Percentiles rank a stretch among this genome's conserved stretches.
Evolutionary conservation across 179 eudicot species (phyloP).

Genomic region (Spinacia oleracea): DNA sequence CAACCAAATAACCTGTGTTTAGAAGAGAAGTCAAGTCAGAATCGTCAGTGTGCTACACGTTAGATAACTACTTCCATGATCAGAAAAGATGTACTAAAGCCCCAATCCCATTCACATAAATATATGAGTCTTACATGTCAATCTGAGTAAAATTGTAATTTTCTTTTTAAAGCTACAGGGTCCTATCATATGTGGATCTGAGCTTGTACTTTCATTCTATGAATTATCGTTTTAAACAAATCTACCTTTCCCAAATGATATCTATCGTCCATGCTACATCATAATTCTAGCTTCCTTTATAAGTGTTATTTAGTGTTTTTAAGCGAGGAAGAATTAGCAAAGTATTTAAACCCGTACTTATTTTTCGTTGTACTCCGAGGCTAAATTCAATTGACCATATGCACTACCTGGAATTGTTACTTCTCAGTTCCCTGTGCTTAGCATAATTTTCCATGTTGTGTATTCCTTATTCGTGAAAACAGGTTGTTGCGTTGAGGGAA

Average conservation of each 20-base stretch:
- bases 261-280: background rate
- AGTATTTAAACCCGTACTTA: background rate
- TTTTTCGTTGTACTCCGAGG: background rate
- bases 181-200: background rate
- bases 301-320: no score
- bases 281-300: background rate
- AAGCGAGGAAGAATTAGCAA: background rate
- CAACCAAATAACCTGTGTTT: background rate
- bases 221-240: background rate
- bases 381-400: background rate
- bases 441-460: background rate
- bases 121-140: background rate
- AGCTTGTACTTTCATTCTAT: no score
- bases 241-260: background rate
- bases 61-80: background rate
- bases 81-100: background rate
- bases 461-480: conserved; percentile 18
- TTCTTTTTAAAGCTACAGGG: background rate
- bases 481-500: conserved; percentile 91
- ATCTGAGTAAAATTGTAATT: background rate
- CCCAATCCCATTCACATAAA: background rate
- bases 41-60: background rate
- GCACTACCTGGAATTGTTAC: background rate
- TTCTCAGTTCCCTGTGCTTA: background rate
- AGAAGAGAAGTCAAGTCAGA: background rate